Evolutionary conservation across 257 asterid genomes (phyloP), one percentile per base, ranked within the genome.

Genomic region (Mitragyna speciosa): DNA sequence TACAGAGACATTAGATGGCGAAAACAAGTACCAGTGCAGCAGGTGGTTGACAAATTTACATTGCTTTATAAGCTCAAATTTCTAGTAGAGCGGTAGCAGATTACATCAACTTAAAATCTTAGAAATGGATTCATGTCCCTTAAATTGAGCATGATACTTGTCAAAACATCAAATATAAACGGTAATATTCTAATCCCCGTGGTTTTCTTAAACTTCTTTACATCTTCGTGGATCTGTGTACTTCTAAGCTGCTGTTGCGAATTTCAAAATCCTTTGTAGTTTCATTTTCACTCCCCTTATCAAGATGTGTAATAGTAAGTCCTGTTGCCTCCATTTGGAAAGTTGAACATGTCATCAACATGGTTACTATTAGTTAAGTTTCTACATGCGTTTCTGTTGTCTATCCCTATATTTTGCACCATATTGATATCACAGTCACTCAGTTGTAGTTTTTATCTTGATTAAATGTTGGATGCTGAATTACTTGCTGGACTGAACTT

Each of bases 1-100:
- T 82, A 87, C 96, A 0, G 98, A 94, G 88, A 88, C 83, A 64
- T 82, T 94, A 73, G 98, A 92, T 87, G 98, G 98, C 51, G 97
- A 94, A 87, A 92, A 94, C 78, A 92, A 92, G 86, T 94, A 94
- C 87, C 82, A 80, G 6, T 94, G 98, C 79, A 85, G 85, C 94
- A 91, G 98, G 98, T 70, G 39, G 90, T 72, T 17, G 17, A 3
- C 76, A 73, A 47, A 49, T 48, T 26, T 72, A 26, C 12, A 28
- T 66, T 63, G 19, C 64, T 63, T 49, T 63, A 39, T 26, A 36
- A 20, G 30, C 45, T 36, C 30, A 17, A 59, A 10, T 75, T 58
- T 10, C 52, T 28, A 64, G 70, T 30, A 12, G 70, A 36, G 61
- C 41, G 28, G 17, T 43, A n/a, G 5, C 20, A 43, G 56, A 76